Evolutionary conservation across 768 basidiomycete genomes (phyloP), one percentile per base, ranked within the genome.

Genomic region (Mycena galericulata): DNA sequence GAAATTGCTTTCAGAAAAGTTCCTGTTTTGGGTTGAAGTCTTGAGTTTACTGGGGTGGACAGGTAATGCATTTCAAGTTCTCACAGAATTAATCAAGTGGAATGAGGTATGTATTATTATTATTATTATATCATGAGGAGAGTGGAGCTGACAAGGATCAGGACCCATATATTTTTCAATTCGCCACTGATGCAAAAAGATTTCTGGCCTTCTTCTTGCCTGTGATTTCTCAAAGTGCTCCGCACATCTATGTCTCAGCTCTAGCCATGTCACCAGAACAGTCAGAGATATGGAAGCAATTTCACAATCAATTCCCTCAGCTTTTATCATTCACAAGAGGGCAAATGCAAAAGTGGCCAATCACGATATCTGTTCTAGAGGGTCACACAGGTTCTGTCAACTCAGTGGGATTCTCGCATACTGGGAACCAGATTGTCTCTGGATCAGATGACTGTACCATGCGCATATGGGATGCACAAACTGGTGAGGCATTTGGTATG

Each of bases 1-100:
- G 20, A 40, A 41, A 55, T 22, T 55, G 1, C 36, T 55, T 34
- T 22, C 36, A 22, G 27, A 55, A 41, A n/a, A 55, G 14, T 55
- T 55, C 15, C 26, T 55, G 54, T 55, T 55, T 55, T 55, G 36
- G 54, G 24, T 55, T n/a, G 53, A 54, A n/a, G 34, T 54, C 29
- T 18, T 54, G 34, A 54, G 53, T 54, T 38, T 54, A 22, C 38
- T 55, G 1, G 38, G 54, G 38, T 8, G 24, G 36, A 27, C 18
- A n/a, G n/a, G n/a, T n/a, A n/a, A 6, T 41, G 38, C 26, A 1
- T 27, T 24, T 14, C n/a, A 27, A 29, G 38, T 38, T 20, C 20
- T 55, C n/a, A 40, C 54, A 1, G 40, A n/a, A 32, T 55, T 55
- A 24, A 45, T 45, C 12, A n/a, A 17, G 30, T 58, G 56, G 56